Base-by-base conservation (phyloP, 768 basidiomycete species). In the Tricholoma flavovirens region DNA sequence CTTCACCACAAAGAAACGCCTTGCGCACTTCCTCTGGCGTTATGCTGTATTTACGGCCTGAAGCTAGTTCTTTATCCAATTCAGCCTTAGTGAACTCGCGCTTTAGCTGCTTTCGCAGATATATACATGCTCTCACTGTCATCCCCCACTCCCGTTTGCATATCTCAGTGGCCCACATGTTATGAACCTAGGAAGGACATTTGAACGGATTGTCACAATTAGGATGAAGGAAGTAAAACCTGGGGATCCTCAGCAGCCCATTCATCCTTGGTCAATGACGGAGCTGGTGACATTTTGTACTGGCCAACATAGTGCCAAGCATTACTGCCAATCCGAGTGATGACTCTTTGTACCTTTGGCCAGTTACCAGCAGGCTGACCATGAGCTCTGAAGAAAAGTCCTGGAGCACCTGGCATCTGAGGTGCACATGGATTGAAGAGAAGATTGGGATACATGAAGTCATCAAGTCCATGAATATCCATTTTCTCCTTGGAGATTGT, bases 291-390 rank as follows among this genome's bases (percentile, higher is more conserved):
- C n/a, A 67, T 67, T 11, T 63, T 59, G 33, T 71, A 71, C 36
- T 76, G 71, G 9, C 73, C 78, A 51, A 57, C 59, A 19, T 71
- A 64, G 5, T 67, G 77, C 60, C 75, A 77, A 4, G 58, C 56
- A 3, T 61, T 71, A 26, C 61, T 73, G 14, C 63, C 68, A 40
- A 59, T 57, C 8, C 71, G 66, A 15, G 72, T 77, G 50, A 66
- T 70, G 4, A 61, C 66, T 0, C 66, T 74, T 8, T 60, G 56
- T 0, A 29, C 76, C 72, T 66, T 64, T 66, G 50, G 32, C 59
- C 30, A 43, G 26, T 43, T 15, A 1, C 6, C 15, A 8, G 29
- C 26, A 30, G 46, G 46, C 24, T 14, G 15, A 7, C 8, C 22
- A 22, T 30, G 17, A 22, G 40, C 6, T 56, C 17, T 56, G 26